Percentiles rank a stretch among this genome's conserved stretches.
Conservation (phyloP, 371 early-diverging fungal species). For the Zychaea mexicana region DNA sequence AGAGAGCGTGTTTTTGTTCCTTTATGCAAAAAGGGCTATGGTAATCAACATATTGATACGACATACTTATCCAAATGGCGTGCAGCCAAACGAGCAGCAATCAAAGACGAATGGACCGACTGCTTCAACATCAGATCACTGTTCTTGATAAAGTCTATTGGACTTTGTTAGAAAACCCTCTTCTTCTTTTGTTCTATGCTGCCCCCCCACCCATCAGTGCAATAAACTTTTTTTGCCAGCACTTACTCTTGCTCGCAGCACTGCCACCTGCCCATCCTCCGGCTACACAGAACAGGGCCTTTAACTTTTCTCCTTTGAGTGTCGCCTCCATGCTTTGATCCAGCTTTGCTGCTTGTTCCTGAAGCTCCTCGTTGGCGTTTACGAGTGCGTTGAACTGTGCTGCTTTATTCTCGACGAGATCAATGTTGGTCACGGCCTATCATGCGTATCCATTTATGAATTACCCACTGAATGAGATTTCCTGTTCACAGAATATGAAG, state of each 20-base stretch:
- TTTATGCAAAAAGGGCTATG: too few relatives aligned
- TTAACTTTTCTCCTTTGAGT: slow-evolving; percentile 57
- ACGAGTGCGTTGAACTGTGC: slow-evolving; percentile 75
- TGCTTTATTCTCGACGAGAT: slow-evolving; percentile 71
- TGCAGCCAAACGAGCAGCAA: slow-evolving; percentile 84
- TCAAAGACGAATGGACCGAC: slow-evolving; percentile 80
- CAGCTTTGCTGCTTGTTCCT: slow-evolving; percentile 64
- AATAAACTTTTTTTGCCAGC: neutral
- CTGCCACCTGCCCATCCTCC: slow-evolving; percentile 99
- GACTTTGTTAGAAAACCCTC: neutral
- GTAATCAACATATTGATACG: too few relatives aligned
- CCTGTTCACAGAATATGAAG: neutral
- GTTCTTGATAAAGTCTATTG: slow-evolving; percentile 72
- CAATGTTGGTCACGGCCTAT: slow-evolving; percentile 80
- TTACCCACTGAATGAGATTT: neutral
- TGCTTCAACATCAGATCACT: slow-evolving; percentile 81
- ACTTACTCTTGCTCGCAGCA: slow-evolving; percentile 66
- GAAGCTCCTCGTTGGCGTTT: slow-evolving; percentile 41
- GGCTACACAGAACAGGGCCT: slow-evolving; percentile 91
- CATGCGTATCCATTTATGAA: too few relatives aligned
- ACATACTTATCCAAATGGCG: slow-evolving; percentile 71
- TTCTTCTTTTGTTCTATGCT: neutral
- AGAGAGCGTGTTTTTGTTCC: too few relatives aligned
- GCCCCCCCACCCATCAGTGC: neutral
- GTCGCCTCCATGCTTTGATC: slow-evolving; percentile 33